A percentile compares a stretch with the other conserved stretches of the same genome.
Evolutionary conservation across 108 stramenopile genomes (phyloP).

Genomic region (Cyclotella cryptica): DNA sequence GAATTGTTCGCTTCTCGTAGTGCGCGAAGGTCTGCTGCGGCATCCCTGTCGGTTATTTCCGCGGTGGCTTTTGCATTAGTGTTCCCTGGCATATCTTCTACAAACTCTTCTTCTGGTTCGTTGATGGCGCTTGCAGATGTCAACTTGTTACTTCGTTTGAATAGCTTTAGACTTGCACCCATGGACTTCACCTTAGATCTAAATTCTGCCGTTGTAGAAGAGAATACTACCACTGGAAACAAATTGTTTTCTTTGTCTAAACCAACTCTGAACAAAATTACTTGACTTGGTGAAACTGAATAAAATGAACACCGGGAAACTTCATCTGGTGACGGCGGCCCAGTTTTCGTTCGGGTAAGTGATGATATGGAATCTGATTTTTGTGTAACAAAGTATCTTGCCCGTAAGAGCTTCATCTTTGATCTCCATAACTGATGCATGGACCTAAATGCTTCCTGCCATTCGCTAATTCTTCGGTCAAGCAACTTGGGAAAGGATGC

Average conservation of each 20-base stretch:
- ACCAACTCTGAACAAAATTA: slow-evolving; percentile 49
- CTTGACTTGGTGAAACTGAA: slow-evolving; percentile 36
- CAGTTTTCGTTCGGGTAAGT: not conserved
- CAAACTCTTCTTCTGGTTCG: slow-evolving; percentile 3
- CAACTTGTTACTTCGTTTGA: not conserved
- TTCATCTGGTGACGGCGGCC: slow-evolving; percentile 14
- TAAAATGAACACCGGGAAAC: slow-evolving; percentile 54
- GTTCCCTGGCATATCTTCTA: slow-evolving; percentile 12
- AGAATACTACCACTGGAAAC: slow-evolving; percentile 54
- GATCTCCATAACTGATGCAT: slow-evolving; percentile 50
- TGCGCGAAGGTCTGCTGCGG: slow-evolving; percentile 69
- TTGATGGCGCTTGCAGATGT: not conserved
- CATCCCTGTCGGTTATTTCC: slow-evolving; percentile 21
- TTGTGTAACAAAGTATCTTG: not conserved
- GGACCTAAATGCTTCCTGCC: slow-evolving; percentile 58
- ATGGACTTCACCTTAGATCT: slow-evolving; percentile 41
- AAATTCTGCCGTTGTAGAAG: slow-evolving; percentile 50
- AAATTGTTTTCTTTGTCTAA: slow-evolving; percentile 3
- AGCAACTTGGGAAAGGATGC: slow-evolving; percentile 29
- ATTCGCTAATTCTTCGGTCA: slow-evolving; percentile 47
- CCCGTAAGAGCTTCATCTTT: slow-evolving; percentile 25
- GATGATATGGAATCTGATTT: not conserved
- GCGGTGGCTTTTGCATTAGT: not conserved
- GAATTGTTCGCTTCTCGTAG: slow-evolving; percentile 56
- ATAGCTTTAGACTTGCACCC: slow-evolving; percentile 42